Evolutionary conservation across 2,329 filamentous ascomycete species (phyloP), one percentile per base, ranked within the genome.

Genomic region (Ophiostoma montium): DNA sequence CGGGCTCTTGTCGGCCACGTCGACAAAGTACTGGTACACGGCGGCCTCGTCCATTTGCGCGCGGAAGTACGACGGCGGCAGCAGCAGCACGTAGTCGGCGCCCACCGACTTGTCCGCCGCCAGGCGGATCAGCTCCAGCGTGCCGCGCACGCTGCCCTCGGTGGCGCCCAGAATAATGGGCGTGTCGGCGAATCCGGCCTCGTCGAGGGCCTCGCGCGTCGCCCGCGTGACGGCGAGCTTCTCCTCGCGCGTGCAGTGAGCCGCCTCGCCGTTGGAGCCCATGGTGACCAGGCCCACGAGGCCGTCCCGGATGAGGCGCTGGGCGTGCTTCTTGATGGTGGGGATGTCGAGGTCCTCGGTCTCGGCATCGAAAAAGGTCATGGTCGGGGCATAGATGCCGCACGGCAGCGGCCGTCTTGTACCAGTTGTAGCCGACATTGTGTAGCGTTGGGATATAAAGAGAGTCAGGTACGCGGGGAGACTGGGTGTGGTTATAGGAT

Each of bases 221-320:
- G 86, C 84, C 60, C 71, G 71, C 16, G 84, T 90, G 55, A 92
- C 81, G 31, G 77, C 75, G 44, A 78, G 64, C 63, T 88, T 88
- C 67, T 94, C 87, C 54, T 82, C 76, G 41, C 78, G 76, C 48
- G 82, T 85, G 59, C 89, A 81, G 69, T 94, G 86, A 50, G 87
- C 83, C 21, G 87, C 86, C 69, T 94, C 87, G 53, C 87, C 87
- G 66, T 94, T 94, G 57, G 86, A 94, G 54, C 88, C 87, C 82
- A 92, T 87, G 57, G 82, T 83, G 39, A 92, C 84, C 23, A 94
- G 74, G 33, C 87, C 87, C 44, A 81, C 84, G 11, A 94, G 77
- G 9, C 88, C 88, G 51, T 79, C 84, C 61, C 80, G 71, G 35
- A 81, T 83, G 44, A 94, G 78, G 44, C 86, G 82, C 57, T 85